Percentiles rank a stretch among this genome's conserved stretches.
Evolutionary conservation across 2,329 filamentous ascomycete genomes (phyloP).

Genomic region (Lasiodiplodia sp.): DNA sequence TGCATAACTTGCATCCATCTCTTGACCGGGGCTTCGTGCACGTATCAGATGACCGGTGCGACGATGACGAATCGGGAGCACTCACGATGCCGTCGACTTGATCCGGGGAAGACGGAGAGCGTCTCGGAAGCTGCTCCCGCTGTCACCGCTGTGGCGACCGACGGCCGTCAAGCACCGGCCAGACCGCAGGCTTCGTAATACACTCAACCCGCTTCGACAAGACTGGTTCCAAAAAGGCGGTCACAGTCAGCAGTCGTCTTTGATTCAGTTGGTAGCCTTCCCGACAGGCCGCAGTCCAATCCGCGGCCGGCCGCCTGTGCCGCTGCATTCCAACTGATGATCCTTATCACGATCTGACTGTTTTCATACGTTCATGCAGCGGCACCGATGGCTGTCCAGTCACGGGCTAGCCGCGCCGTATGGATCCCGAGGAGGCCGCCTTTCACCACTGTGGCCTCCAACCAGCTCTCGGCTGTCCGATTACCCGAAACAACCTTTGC

Average conservation of each 20-base stretch:
- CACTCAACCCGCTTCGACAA: not conserved
- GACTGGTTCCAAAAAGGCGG: not conserved
- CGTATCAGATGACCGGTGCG: slow-evolving; percentile 14
- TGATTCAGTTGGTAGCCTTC: not conserved
- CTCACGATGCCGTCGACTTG: not conserved
- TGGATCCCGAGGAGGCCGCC: slow-evolving; percentile 15
- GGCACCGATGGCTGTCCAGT: not conserved
- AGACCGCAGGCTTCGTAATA: not conserved
- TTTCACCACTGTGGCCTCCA: slow-evolving; percentile 6
- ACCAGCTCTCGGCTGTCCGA: slow-evolving; percentile 7
- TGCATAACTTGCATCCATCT: slow-evolving; percentile 4
- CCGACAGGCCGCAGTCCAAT: not conserved
- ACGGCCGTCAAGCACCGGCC: not conserved
- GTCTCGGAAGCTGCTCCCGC: not conserved
- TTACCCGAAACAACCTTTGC: slow-evolving; percentile 25
- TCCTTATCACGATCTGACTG: slow-evolving; percentile 17
- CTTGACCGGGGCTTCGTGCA: not conserved
- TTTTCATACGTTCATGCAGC: slow-evolving; percentile 11
- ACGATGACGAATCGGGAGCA: slow-evolving; percentile 6
- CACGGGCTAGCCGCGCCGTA: not conserved
- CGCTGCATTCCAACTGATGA: slow-evolving; percentile 2
- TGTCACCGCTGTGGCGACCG: slow-evolving; percentile 9
- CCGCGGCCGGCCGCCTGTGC: not conserved
- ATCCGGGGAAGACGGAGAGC: slow-evolving; percentile 6
- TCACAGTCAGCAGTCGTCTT: slow-evolving; percentile 12